Base-by-base conservation (phyloP, 164 flowering plant species). In the Magnolia changhungtana region DNA sequence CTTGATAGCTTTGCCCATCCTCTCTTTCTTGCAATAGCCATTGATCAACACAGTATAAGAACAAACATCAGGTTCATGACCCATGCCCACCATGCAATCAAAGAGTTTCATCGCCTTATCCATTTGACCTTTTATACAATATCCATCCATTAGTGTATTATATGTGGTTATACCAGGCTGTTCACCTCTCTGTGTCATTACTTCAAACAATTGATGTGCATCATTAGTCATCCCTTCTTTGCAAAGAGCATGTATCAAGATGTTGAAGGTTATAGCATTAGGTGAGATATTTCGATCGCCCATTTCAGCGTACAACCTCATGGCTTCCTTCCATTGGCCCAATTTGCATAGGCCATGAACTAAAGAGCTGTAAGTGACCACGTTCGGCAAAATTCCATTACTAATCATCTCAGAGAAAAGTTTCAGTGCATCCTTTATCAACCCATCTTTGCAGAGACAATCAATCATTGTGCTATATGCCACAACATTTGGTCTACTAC, bases 1-100 rank as follows among this genome's bases (percentile, higher is more conserved):
- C 2, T 37, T 27, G 76, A 82, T 52, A 21, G 88, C 92, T 75
- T 87, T 83, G 45, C 82, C 81, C 0, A 84, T 23, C 73, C 73
- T 84, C 27, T 2, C 67, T 61, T 29, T 29, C 31, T 80, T 82
- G 80, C 81, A 84, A 71, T 81, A 84, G 8, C 89, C 89, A 78
- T 83, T 84, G 51, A 89, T 86, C 85, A 90, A 73, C 21, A 80
- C 72, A 77, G 75, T 83, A 64, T 84, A 87, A 64, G 81, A 83
- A 45, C 73, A 69, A 59, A 74, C 80, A 82, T 85, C 78, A 23
- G 23, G 80, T 58, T 71, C 72, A 68, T 45, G 68, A 11, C 88
- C 90, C 27, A 75, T 83, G 21, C 18, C 59, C 37, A 13, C 74
- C 90, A 89, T 81, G 29, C 73, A 77, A 55, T 51, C 55, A 72